Base-by-base conservation (phyloP, 768 basidiomycete genomes). In the Boletus subcaerulescens region DNA sequence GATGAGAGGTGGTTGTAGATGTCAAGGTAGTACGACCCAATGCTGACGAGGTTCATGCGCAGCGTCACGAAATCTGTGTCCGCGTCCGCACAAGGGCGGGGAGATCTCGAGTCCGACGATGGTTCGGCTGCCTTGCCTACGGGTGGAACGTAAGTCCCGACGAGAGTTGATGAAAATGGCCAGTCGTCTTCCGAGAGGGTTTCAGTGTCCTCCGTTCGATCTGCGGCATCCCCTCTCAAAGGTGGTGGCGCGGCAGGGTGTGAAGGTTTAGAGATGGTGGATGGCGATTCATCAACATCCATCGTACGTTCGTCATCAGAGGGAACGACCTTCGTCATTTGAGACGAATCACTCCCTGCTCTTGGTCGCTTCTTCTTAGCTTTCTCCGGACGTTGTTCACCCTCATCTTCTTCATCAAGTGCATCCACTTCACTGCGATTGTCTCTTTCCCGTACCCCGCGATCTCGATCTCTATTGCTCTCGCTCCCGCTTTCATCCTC, bases 231-330 rank as follows among this genome's bases (percentile, higher is more conserved):
- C 17, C 31, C 38, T 10, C 18, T 7, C n/a, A 39, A 40, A 2
- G 48, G 38, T 35, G 47, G 55, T 22, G 48, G 39, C 11, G 24
- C 29, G 4, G 29, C 18, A 12, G 52, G 17, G 8, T 22, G 57
- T 5, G 53, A 50, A 9, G 59, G 36, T 59, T 62, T 39, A 52
- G 48, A 4, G 40, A 70, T 55, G 38, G 62, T 59, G n/a, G 70
- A 53, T 14, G 68, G 7, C 0, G 56, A 31, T 22, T 50, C 49
- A 26, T 70, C 68, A 5, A 71, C 39, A 12, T 67, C 68, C 61
- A 71, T 71, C 9, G 49, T 54, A 26, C 6, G 10, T 39, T 70
- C 68, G 29, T 65, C 67, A 42, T 71, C 63, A 11, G 60, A 69
- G 2, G 31, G 48, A 8, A 70, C 5, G 31, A 58, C 31, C 50